These are phyloP conservation scores for Eudorina sp. DNA, from an alignment of 139 green algal species.

Conservation along the genomic window DNA sequence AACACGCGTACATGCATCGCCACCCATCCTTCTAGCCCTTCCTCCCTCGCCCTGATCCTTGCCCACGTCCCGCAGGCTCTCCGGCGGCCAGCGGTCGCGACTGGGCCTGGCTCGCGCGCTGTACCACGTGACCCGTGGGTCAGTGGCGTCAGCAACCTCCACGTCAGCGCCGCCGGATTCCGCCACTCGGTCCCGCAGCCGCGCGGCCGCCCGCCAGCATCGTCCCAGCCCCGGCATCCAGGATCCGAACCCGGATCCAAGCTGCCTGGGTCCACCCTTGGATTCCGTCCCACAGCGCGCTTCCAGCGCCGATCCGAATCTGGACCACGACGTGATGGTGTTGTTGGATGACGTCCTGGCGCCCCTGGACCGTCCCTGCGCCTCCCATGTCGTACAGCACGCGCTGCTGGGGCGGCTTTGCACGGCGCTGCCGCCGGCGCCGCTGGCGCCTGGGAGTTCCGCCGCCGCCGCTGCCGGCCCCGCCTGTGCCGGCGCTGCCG, in stretches of 20 bases:
- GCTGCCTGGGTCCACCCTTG: no score
- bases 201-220: no score
- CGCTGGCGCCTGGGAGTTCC: neutral
- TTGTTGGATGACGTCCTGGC: slow-evolving; percentile 80
- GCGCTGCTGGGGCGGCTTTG: slow-evolving; percentile 58
- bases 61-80: slow-evolving; percentile 41
- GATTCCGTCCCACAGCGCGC: neutral
- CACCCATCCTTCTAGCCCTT: neutral
- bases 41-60: neutral
- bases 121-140: no score
- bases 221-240: no score
- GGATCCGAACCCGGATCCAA: no score
- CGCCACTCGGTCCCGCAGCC: no score
- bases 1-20: no score
- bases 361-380: slow-evolving; percentile 69
- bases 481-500: neutral
- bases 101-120: slow-evolving; percentile 77
- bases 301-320: neutral
- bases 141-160: neutral
- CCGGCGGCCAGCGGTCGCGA: slow-evolving; percentile 55
- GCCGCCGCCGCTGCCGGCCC: neutral
- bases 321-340: slow-evolving; percentile 48
- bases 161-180: neutral
- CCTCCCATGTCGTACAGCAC: slow-evolving; percentile 48
- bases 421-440: no score